Conservation (phyloP, 208 protist genomes). For the Kentomonas sorsogonicus region DNA sequence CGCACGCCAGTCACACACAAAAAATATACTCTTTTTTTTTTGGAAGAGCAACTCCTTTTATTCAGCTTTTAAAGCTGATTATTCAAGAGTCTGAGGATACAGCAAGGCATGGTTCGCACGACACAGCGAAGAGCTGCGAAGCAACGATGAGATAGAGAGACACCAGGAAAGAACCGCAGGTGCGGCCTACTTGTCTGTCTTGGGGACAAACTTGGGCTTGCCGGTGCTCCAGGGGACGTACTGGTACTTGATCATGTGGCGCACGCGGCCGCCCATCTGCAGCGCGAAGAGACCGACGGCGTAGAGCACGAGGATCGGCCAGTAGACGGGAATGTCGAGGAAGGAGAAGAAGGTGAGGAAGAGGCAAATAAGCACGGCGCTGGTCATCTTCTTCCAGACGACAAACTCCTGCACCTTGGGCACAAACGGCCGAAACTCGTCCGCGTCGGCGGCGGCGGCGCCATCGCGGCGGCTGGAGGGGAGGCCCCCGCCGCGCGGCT, state of each 20-base stretch:
- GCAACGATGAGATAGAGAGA: too few species aligned
- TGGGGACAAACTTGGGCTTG: constrained; percentile 84
- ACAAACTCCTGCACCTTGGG: constrained; percentile 95
- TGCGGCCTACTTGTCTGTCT: constrained; percentile 39
- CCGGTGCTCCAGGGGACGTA: constrained; percentile 90
- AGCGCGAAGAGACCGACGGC: constrained; percentile 92
- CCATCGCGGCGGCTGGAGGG: neutral
- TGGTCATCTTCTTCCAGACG: constrained; percentile 91
- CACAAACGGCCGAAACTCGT: constrained; percentile 94
- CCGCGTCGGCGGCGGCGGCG: constrained; percentile 63
- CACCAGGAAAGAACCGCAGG: too few species aligned
- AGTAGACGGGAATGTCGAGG: constrained; percentile 97
- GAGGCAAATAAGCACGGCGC: constrained; percentile 80
- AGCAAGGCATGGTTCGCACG: too few species aligned
- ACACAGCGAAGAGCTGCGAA: too few species aligned
- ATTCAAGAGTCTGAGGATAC: too few species aligned
- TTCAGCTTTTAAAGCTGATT: too few species aligned
- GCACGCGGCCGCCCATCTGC: constrained; percentile 94
- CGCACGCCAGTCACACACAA: neutral
- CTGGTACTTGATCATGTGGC: constrained; percentile 96
- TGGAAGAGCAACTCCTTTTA: too few species aligned
- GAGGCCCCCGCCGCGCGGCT: constrained; percentile 10
- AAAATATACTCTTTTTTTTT: constrained; percentile 7
- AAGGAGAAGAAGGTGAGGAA: constrained; percentile 91
- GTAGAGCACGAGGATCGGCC: constrained; percentile 98